Evolutionary conservation across 139 green algal genomes (phyloP), one percentile per base, ranked within the genome.

Genomic region (Asterochloris sp.): DNA sequence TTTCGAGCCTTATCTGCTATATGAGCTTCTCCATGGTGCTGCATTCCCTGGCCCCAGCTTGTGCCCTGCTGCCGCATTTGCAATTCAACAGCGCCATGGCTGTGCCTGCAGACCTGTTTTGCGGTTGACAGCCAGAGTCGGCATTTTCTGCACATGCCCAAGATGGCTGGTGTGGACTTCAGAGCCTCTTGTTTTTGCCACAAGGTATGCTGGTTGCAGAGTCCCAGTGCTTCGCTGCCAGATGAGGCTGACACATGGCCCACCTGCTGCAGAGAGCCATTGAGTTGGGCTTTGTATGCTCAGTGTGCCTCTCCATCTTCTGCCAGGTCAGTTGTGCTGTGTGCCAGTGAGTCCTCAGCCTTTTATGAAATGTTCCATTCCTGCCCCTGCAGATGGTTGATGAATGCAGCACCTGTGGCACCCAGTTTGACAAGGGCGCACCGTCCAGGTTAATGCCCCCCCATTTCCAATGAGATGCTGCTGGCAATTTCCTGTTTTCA

Each of bases 261-360:
- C 14, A 13, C 15, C 14, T 63, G 29, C 19, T 78, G 83, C 78
- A 92, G 84, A 84, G 81, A 16, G 68, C 85, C 16, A 93, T 94
- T 76, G 91, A 91, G 71, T 28, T 94, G 68, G 91, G 92, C 0
- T 96, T 86, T 79, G 92, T 96, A 0, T 96, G 92, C 86, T 92
- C 85, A 61, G 92, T 95, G 12, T 96, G 92, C 77, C 82, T 96
- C 9, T 96, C 92, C 82, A 92, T 96, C 62, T 96, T 96, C 78
- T 96, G 92, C 84, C 26, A 92, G 84, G 74, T 83, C 16, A 78
- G 74, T 0, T n/a, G 21, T 62, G 28, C 68, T 62, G 38, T 16
- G 10, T 24, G 69, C 26, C 10, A 38, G 64, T 62, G 60, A 0
- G 28, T 23, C 12, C 0, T 13, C 38, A 69, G 29, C 54, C 1